These are phyloP conservation scores for Sporothrix sp. DNA, from an alignment of 2,329 filamentous ascomycete genomes.

Conservation along the genomic window DNA sequence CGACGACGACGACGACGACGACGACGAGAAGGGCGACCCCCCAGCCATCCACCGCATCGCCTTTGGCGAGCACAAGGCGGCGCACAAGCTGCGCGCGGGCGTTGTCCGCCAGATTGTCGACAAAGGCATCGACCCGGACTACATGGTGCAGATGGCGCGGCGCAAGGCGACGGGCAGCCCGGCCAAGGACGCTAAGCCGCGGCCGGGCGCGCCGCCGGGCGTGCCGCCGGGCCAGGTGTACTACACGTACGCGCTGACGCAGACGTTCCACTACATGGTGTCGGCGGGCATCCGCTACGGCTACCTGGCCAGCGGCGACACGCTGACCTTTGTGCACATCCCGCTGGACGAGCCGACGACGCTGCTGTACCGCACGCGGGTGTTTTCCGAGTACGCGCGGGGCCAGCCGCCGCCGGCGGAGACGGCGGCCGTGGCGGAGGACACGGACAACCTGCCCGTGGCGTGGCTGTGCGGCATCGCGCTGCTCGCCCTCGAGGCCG, in stretches of 20 bases:
- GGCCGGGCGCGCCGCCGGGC: neutral
- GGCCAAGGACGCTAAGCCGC: too few species aligned
- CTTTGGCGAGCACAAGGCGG: constrained; percentile 11
- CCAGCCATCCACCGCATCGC: too few species aligned
- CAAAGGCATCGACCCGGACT: too few species aligned
- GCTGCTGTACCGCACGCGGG: constrained; percentile 4
- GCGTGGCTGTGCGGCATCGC: too few species aligned
- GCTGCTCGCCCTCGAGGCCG: too few species aligned
- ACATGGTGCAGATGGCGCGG: too few species aligned
- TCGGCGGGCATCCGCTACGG: constrained; percentile 6
- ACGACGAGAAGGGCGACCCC: too few species aligned
- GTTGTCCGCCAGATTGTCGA: constrained; percentile 4
- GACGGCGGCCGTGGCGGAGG: neutral
- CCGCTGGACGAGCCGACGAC: constrained; percentile 1
- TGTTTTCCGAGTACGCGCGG: neutral
- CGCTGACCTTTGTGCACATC: constrained; percentile 7
- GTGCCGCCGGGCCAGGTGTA: neutral
- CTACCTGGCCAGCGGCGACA: constrained; percentile 9
- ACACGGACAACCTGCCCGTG: too few species aligned
- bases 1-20: too few species aligned
- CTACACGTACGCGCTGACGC: constrained; percentile 4
- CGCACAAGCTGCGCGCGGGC: constrained; percentile 4
- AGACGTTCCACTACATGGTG: constrained; percentile 13
- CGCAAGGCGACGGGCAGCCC: too few species aligned
- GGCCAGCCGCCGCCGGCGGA: neutral